Evolutionary conservation across 2,329 filamentous ascomycete species (phyloP).

Genomic region (Pseudocercospora crystallina): DNA sequence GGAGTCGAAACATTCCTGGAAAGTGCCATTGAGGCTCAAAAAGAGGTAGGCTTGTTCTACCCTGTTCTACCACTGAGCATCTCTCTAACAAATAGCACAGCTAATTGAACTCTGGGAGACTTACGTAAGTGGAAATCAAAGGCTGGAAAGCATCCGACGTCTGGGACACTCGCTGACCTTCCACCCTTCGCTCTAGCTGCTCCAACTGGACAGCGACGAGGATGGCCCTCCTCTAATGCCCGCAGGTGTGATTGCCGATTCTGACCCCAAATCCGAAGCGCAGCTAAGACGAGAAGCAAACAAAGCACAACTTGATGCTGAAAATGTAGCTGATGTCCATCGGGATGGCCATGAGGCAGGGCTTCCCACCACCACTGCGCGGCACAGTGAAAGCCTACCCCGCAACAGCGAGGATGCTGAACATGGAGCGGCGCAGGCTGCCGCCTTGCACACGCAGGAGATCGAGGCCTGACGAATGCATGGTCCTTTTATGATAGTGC

Average conservation of each 20-base stretch:
- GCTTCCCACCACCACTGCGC: conserved; percentile 23
- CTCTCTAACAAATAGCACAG: conserved; percentile 39
- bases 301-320: conserved; percentile 18
- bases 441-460: conserved; percentile 6
- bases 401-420: conserved; percentile 14
- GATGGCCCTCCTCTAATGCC: conserved; percentile 55
- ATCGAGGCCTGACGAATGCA: conserved; percentile 10
- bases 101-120: conserved; percentile 95
- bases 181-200: no score
- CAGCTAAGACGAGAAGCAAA: conserved; percentile 19
- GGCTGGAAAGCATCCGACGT: no score
- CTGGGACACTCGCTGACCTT: no score
- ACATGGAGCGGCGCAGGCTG: conserved; percentile 9
- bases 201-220: conserved; percentile 93
- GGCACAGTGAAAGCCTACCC: conserved; percentile 21
- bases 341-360: conserved; percentile 15
- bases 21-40: conserved; percentile 95
- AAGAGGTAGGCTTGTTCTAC: conserved; percentile 68
- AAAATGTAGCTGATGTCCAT: conserved; percentile 11
- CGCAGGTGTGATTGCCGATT: conserved; percentile 29
- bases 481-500: no score
- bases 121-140: no score
- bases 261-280: conserved; percentile 20
- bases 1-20: conserved; percentile 97
- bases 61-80: conserved; percentile 19